Conservation (phyloP, 2,329 filamentous ascomycete genomes). For the Huntiella abstrusa region DNA sequence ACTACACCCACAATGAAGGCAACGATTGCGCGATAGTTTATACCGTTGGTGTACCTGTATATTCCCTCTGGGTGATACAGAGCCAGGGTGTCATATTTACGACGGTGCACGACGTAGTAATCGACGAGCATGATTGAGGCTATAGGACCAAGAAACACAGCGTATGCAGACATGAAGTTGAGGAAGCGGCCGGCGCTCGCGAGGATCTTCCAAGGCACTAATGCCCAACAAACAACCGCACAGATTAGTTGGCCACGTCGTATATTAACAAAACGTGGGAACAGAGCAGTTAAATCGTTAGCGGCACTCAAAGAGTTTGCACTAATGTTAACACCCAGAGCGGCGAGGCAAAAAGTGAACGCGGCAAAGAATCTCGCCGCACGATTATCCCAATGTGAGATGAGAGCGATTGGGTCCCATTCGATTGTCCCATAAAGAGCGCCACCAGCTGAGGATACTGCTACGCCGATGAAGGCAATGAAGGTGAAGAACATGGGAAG, state of each 20-base stretch:
- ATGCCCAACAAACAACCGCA: constrained; percentile 9
- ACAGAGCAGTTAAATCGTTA: constrained; percentile 12
- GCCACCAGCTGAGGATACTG: constrained; percentile 23
- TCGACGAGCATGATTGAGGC: constrained; percentile 19
- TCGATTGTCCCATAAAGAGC: constrained; percentile 23
- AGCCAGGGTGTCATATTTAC: constrained; percentile 17
- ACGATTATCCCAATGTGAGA: constrained; percentile 21
- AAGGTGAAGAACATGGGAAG: constrained; percentile 25
- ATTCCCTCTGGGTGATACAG: constrained; percentile 23
- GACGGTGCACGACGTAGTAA: constrained; percentile 18
- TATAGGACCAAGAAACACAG: constrained; percentile 16
- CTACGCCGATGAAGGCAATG: constrained; percentile 24
- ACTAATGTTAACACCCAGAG: constrained; percentile 14
- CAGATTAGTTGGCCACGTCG: constrained; percentile 10
- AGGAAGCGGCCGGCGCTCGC: constrained; percentile 14
- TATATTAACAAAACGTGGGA: constrained; percentile 11
- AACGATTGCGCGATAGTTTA: constrained; percentile 22
- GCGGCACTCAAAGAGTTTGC: constrained; percentile 11
- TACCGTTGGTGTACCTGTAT: constrained; percentile 22
- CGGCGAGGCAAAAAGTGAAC: constrained; percentile 30
- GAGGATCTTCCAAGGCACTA: constrained; percentile 15
- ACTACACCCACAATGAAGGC: constrained; percentile 24
- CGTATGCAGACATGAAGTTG: constrained; percentile 15
- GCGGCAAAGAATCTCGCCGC: constrained; percentile 32
- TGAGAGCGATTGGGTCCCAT: constrained; percentile 26